Conservation (phyloP, 371 early-diverging fungal genomes). For the Syncephalastrum monosporum region DNA sequence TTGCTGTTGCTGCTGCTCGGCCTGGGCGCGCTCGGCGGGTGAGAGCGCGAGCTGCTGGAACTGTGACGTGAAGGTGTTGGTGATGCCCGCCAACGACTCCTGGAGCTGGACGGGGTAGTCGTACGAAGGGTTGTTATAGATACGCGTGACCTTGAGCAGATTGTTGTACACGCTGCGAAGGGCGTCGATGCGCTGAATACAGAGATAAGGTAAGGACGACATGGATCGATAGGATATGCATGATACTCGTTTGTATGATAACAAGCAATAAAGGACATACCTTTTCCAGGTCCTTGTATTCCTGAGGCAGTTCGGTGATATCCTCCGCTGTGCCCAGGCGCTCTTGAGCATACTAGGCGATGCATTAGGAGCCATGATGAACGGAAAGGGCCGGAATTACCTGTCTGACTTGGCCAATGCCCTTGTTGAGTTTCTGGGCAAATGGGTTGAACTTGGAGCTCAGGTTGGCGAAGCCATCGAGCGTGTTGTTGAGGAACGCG, state of each 20-base stretch:
- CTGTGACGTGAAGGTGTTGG: constrained; percentile 59
- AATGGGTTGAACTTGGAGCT: constrained; percentile 72
- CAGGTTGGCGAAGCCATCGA: constrained; percentile 65
- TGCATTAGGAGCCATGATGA: neutral
- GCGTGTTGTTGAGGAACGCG: constrained; percentile 31
- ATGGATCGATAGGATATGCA: neutral
- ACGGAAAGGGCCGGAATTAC: constrained; percentile 31
- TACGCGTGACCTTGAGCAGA: constrained; percentile 74
- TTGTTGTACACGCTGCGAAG: constrained; percentile 63
- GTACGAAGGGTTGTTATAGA: constrained; percentile 70
- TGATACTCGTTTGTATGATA: neutral
- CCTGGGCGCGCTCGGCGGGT: constrained; percentile 48
- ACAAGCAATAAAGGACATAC: constrained; percentile 29
- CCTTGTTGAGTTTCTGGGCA: constrained; percentile 67
- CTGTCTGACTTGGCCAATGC: constrained; percentile 82
- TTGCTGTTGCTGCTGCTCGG: constrained; percentile 21
- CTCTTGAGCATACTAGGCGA: constrained; percentile 83
- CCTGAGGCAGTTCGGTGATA: constrained; percentile 87
- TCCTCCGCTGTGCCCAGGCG: constrained; percentile 79
- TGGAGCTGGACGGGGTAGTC: constrained; percentile 78
- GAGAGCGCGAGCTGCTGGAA: constrained; percentile 62
- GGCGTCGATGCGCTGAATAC: constrained; percentile 61
- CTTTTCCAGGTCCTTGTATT: constrained; percentile 83
- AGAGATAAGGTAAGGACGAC: neutral
- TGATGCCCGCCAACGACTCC: constrained; percentile 69